These are phyloP conservation scores for Neocucurbitaria cava DNA, from an alignment of 2,329 filamentous ascomycete species.

Conservation along the genomic window DNA sequence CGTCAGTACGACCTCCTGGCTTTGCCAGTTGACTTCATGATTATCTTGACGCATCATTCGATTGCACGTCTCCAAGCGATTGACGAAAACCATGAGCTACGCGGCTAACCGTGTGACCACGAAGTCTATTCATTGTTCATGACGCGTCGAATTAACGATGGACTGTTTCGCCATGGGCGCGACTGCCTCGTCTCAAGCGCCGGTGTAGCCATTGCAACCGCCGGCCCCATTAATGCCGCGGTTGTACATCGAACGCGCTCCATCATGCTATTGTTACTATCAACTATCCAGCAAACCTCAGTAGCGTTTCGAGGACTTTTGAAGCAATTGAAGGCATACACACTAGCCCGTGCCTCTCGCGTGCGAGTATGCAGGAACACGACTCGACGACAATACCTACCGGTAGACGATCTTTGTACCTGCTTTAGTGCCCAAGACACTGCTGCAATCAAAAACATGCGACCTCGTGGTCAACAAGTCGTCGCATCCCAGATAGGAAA, in stretches of 20 bases:
- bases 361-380: conserved; percentile 11
- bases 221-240: not conserved
- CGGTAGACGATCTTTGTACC: conserved; percentile 12
- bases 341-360: conserved; percentile 1
- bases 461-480: not conserved
- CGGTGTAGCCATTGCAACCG: not conserved
- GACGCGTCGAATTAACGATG: not conserved
- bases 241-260: not conserved
- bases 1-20: not conserved
- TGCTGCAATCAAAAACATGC: not conserved
- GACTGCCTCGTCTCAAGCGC: not conserved
- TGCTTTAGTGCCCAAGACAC: conserved; percentile 9
- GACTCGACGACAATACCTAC: conserved; percentile 1
- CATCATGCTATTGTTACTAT: not conserved
- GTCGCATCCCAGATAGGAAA: not conserved
- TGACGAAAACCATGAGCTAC: too few species aligned
- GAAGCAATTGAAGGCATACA: not conserved
- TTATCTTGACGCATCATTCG: not conserved
- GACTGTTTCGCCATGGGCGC: not conserved
- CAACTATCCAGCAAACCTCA: not conserved
- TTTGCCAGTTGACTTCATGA: conserved; percentile 1
- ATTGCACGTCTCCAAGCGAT: not conserved
- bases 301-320: not conserved
- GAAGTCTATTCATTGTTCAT: not conserved
- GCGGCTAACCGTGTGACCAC: not conserved